Percentiles rank a stretch among this genome's conserved stretches.
Evolutionary conservation across 352 stramenopile genomes (phyloP).

Genomic region (Globisporangium irregulare): DNA sequence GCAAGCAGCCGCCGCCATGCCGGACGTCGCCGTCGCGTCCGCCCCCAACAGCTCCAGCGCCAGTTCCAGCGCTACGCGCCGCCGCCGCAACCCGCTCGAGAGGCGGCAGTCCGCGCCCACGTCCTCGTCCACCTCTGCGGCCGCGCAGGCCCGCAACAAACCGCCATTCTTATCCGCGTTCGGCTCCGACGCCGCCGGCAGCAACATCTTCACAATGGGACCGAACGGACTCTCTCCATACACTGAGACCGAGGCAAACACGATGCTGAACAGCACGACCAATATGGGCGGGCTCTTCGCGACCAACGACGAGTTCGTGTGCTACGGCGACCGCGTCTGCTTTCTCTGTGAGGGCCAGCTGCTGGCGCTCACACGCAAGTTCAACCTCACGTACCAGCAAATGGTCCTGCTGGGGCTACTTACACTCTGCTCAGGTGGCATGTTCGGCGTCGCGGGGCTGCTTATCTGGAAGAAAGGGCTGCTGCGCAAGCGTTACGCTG

Average conservation of each 20-base stretch:
- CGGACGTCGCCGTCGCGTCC: conserved; percentile 1
- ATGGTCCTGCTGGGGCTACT: conserved; percentile 54
- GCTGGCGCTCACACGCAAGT: conserved; percentile 61
- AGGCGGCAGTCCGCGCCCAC: conserved; percentile 11
- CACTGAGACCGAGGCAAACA: neutral
- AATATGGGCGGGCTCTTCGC: neutral
- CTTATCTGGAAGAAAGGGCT: conserved; percentile 70
- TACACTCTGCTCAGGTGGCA: conserved; percentile 48
- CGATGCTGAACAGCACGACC: neutral
- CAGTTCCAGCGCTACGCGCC: neutral
- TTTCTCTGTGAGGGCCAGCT: conserved; percentile 75
- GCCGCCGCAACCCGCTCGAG: conserved; percentile 5
- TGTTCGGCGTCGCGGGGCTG: conserved; percentile 65
- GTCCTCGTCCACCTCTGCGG: neutral
- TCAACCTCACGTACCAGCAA: conserved; percentile 78
- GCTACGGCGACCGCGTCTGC: conserved; percentile 69
- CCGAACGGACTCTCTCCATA: neutral
- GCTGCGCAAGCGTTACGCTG: conserved; percentile 71
- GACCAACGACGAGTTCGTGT: conserved; percentile 54
- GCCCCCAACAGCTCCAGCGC: neutral
- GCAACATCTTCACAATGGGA: neutral
- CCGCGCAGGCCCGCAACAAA: neutral
- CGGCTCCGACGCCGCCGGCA: neutral
- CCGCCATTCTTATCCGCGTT: neutral
- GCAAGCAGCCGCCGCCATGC: neutral